phyloP scores from a whole-genome alignment of 192 early-diverging fungal species.

The Coemansia sp. region DNA sequence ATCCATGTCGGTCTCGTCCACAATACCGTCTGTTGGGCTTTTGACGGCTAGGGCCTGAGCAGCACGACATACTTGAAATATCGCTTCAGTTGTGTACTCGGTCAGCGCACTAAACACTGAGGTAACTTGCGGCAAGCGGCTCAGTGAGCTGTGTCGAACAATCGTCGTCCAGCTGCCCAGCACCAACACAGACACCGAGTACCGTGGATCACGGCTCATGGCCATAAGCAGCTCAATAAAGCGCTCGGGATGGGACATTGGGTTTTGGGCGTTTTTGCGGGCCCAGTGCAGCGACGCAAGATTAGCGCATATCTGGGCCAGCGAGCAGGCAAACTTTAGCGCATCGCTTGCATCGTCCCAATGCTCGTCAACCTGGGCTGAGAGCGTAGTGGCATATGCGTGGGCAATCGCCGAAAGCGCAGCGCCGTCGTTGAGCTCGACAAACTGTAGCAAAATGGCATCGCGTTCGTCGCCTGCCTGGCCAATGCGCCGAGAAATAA shows the following conservation, averaged over 20 bases:
- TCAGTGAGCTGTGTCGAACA: conserved; percentile 21
- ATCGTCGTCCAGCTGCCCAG: conserved; percentile 31
- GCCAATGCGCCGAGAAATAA: conserved; percentile 25
- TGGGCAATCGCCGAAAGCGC: conserved; percentile 15
- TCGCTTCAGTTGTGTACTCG: conserved; percentile 24
- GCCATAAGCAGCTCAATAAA: conserved; percentile 32
- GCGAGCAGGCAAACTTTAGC: conserved; percentile 12
- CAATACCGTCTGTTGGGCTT: background rate
- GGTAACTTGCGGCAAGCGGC: conserved; percentile 15
- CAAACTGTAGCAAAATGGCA: conserved; percentile 29
- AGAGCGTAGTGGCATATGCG: conserved; percentile 19
- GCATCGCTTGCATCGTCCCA: conserved; percentile 35
- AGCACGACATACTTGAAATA: conserved; percentile 30
- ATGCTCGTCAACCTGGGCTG: background rate
- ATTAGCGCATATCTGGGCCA: conserved; percentile 15
- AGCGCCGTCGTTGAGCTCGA: conserved; percentile 6
- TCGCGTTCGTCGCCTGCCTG: conserved; percentile 33
- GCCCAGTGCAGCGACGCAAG: conserved; percentile 42
- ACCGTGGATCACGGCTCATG: conserved; percentile 24
- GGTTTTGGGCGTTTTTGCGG: conserved; percentile 27
- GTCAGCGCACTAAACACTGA: conserved; percentile 27
- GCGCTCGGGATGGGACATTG: conserved; percentile 4
- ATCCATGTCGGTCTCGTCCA: conserved; percentile 30
- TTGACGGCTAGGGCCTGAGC: conserved; percentile 13
- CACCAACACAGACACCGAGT: conserved; percentile 27